Conservation (phyloP, 257 asterid genomes). For the Vinca minor region DNA sequence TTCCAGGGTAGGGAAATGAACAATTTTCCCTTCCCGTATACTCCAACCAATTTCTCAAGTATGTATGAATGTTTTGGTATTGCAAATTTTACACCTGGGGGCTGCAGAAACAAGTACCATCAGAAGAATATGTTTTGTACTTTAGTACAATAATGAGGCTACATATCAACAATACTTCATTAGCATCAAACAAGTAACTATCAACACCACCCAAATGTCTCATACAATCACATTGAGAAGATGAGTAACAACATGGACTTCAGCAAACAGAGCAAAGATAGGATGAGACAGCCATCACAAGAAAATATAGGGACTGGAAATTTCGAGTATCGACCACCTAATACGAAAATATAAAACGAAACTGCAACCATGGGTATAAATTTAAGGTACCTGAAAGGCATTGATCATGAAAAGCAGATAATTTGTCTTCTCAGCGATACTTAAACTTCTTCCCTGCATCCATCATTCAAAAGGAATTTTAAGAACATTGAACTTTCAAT, state of each 20-base stretch:
- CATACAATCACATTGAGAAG: not conserved
- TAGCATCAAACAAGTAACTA: not conserved
- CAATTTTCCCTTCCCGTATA: not conserved
- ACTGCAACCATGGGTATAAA: constrained; percentile 10
- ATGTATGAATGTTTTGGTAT: not conserved
- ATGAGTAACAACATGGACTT: not conserved
- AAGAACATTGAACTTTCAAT: not conserved
- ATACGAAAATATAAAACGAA: not conserved
- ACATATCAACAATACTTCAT: not conserved
- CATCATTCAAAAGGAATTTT: constrained; percentile 9
- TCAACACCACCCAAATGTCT: not conserved
- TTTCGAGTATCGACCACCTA: not conserved
- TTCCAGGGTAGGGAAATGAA: not conserved
- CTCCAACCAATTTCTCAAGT: not conserved
- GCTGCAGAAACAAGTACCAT: too few relatives aligned
- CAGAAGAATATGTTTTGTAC: too few relatives aligned
- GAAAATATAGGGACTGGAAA: not conserved
- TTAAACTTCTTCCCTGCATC: constrained; percentile 82
- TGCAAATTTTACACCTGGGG: too few relatives aligned
- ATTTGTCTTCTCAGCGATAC: constrained; percentile 84
- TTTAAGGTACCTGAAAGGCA: constrained; percentile 73
- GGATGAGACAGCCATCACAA: not conserved
- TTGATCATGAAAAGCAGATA: constrained; percentile 95
- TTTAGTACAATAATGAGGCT: not conserved
- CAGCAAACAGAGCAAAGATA: not conserved